Evolutionary conservation across 2,329 filamentous ascomycete species (phyloP).

Genomic region (Penicillium sp.): DNA sequence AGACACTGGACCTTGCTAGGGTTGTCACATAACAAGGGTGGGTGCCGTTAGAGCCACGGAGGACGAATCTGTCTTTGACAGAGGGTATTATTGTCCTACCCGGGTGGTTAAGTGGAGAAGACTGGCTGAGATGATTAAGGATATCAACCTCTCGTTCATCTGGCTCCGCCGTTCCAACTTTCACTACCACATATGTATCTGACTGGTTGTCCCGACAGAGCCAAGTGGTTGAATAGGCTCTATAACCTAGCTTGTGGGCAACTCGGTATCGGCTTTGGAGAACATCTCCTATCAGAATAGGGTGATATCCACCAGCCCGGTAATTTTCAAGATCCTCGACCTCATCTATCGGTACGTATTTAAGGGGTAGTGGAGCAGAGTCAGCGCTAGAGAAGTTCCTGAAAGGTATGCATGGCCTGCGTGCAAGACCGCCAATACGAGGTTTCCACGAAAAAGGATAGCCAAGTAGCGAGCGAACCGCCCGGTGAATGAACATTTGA

Average conservation of each 20-base stretch:
- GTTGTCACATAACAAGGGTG: slow-evolving; percentile 23
- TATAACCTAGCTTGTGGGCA: slow-evolving; percentile 42
- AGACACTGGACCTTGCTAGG: slow-evolving; percentile 21
- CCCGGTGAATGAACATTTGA: neutral
- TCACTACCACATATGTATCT: slow-evolving; percentile 25
- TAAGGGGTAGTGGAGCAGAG: neutral
- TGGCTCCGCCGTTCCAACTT: slow-evolving; percentile 21
- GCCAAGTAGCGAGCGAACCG: neutral
- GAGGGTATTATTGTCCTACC: neutral
- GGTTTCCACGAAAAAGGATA: neutral
- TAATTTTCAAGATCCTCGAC: slow-evolving; percentile 22
- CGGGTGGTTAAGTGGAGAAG: neutral
- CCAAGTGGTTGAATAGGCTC: slow-evolving; percentile 36
- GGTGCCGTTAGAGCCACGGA: slow-evolving; percentile 25
- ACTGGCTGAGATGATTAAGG: neutral
- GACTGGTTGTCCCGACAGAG: slow-evolving; percentile 23
- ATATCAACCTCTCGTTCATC: neutral
- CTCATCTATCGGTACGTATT: neutral
- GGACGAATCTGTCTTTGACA: slow-evolving; percentile 20
- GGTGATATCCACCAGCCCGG: slow-evolving; percentile 27
- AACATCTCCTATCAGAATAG: slow-evolving; percentile 26
- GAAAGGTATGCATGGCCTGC: neutral
- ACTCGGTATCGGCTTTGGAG: slow-evolving; percentile 34
- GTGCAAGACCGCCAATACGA: neutral
- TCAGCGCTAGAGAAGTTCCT: neutral